Evolutionary conservation across 2,329 filamentous ascomycete species (phyloP).

Genomic region (Penicillium polonicum): DNA sequence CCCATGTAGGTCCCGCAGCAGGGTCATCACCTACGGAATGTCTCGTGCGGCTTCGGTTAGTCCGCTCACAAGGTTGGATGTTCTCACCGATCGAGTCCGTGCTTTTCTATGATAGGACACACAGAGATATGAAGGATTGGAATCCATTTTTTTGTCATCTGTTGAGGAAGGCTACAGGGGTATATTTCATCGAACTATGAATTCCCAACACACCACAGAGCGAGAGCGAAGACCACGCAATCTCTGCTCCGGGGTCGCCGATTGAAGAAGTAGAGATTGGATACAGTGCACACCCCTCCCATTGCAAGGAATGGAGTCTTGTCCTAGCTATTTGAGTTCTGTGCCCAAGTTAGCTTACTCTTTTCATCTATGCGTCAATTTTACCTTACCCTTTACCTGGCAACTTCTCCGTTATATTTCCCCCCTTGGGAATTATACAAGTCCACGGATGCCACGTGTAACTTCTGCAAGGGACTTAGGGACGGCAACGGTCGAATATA

Average conservation of each 20-base stretch:
- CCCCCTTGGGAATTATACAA: neutral
- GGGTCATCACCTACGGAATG: neutral
- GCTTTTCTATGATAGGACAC: neutral
- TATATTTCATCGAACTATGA: neutral
- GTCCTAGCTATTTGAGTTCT: neutral
- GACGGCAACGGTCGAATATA: neutral
- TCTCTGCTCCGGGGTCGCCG: constrained; percentile 8
- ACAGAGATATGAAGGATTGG: neutral
- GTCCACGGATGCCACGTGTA: neutral
- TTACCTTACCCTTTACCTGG: neutral
- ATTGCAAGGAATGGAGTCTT: neutral
- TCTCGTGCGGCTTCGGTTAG: neutral
- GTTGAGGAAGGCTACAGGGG: neutral
- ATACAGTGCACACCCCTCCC: neutral
- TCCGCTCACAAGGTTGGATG: constrained; percentile 1
- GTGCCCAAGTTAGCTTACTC: neutral
- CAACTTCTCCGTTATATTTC: neutral
- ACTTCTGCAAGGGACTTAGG: neutral
- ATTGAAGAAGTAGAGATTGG: constrained; percentile 13
- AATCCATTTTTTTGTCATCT: neutral
- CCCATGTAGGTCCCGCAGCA: neutral
- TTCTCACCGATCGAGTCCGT: constrained; percentile 4
- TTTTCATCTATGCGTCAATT: neutral
- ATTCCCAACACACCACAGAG: neutral
- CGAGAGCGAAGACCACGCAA: constrained; percentile 13